Evolutionary conservation across 805 yeast genomes (phyloP), one percentile per base, ranked within the genome.

Genomic region (Saccharomycopsis sp.): DNA sequence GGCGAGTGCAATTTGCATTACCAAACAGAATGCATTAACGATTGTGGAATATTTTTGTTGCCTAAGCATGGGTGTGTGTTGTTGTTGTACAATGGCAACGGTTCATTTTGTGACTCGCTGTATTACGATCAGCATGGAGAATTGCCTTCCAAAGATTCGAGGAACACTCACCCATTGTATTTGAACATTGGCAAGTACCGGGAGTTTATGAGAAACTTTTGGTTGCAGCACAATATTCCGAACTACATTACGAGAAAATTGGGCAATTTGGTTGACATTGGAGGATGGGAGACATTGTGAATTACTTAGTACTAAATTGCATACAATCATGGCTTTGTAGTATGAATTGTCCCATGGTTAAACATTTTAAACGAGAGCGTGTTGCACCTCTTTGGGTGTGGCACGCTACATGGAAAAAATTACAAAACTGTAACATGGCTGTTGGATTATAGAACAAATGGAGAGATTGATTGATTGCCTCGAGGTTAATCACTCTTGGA

Each of bases 271-370:
- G 60, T 80, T 25, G 97, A 89, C 58, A 74, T 80, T 29, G 98
- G 98, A 6, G 98, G 98, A 0, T 89, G 98, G 98, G 92, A 82
- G 51, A 83, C 92, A 1, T 62, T 82, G 47, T 85, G 62, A n/a
- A n/a, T n/a, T n/a, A n/a, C n/a, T n/a, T n/a, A n/a, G n/a, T n/a
- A n/a, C n/a, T n/a, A n/a, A n/a, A n/a, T n/a, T n/a, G n/a, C n/a
- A n/a, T n/a, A n/a, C n/a, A n/a, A n/a, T n/a, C n/a, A n/a, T n/a
- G n/a, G n/a, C n/a, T n/a, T n/a, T n/a, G n/a, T n/a, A n/a, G n/a
- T n/a, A n/a, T n/a, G n/a, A n/a, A n/a, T n/a, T n/a, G n/a, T n/a
- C n/a, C n/a, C n/a, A n/a, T n/a, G n/a, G n/a, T n/a, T n/a, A n/a
- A n/a, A n/a, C n/a, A n/a, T n/a, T n/a, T n/a, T n/a, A n/a, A n/a